phyloP scores from a whole-genome alignment of 371 early-diverging fungal species.

The Rhizopus delemar region DNA sequence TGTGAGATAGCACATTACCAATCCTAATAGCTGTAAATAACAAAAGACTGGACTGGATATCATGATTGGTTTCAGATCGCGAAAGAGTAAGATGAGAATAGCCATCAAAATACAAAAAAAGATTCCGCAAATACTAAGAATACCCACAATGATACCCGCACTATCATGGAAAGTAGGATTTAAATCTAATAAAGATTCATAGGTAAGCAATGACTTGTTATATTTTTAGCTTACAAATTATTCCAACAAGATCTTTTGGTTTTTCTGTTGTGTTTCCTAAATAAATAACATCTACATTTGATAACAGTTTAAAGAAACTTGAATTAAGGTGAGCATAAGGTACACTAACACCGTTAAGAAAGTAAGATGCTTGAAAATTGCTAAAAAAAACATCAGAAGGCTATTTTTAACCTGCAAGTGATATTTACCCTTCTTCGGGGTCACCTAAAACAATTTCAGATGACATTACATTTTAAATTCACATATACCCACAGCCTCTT shows the following conservation, averaged over 20 bases:
- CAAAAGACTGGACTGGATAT: constrained; percentile 44
- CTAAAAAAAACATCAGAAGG: constrained; percentile 2
- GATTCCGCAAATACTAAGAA: constrained; percentile 23
- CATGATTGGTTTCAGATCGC: constrained; percentile 36
- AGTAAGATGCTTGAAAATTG: constrained; percentile 19
- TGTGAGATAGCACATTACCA: constrained; percentile 28
- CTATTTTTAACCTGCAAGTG: background rate
- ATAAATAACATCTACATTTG: constrained; percentile 30
- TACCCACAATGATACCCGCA: constrained; percentile 23
- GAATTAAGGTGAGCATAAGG: constrained; percentile 25
- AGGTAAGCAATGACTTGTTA: background rate
- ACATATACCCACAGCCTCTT: too few species aligned
- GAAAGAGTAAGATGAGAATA: constrained; percentile 27
- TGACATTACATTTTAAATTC: background rate
- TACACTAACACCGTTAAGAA: constrained; percentile 11
- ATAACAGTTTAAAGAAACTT: constrained; percentile 18
- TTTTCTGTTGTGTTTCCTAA: constrained; percentile 27
- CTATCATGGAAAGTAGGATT: constrained; percentile 24
- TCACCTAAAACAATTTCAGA: constrained; percentile 15
- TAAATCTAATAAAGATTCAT: constrained; percentile 19
- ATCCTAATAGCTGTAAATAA: constrained; percentile 38
- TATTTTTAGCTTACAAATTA: background rate
- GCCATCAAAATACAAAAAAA: constrained; percentile 22
- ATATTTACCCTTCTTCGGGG: constrained; percentile 16
- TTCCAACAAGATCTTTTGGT: constrained; percentile 25